These are phyloP conservation scores for Diaporthe batatas DNA, from an alignment of 2,329 filamentous ascomycete genomes.

Conservation along the genomic window DNA sequence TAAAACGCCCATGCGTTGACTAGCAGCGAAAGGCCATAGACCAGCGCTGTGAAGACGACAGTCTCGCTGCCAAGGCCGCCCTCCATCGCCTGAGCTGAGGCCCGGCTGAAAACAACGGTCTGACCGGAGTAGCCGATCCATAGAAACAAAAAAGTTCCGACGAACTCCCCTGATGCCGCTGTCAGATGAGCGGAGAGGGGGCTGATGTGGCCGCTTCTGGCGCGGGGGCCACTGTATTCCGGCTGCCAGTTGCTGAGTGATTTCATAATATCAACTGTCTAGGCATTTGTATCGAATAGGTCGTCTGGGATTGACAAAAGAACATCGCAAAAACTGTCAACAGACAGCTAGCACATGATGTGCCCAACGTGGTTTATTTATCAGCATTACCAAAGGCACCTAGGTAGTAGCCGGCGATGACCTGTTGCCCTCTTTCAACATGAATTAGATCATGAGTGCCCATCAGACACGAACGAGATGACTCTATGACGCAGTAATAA, in stretches of 20 bases:
- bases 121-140: constrained; percentile 56
- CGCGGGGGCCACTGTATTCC: not conserved
- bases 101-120: constrained; percentile 48
- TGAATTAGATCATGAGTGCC: not conserved
- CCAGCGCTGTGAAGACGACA: constrained; percentile 55
- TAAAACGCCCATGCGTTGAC: constrained; percentile 66
- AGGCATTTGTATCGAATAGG: too few species aligned
- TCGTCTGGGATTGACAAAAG: not conserved
- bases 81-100: not conserved
- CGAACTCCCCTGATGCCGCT: constrained; percentile 53
- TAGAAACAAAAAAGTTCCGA: constrained; percentile 59
- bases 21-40: constrained; percentile 60
- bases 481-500: constrained; percentile 3
- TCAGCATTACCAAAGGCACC: too few species aligned
- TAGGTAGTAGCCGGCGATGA: not conserved
- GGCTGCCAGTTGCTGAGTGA: too few species aligned
- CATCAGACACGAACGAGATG: not conserved
- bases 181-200: constrained; percentile 22
- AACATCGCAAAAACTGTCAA: too few species aligned
- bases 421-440: not conserved
- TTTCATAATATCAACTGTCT: not conserved
- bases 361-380: not conserved
- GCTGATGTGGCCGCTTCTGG: constrained; percentile 19
- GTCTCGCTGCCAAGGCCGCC: constrained; percentile 37
- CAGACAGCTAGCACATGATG: not conserved